Base-by-base conservation (phyloP, 2,329 filamentous ascomycete genomes). In the Paramyrothecium roridum region DNA sequence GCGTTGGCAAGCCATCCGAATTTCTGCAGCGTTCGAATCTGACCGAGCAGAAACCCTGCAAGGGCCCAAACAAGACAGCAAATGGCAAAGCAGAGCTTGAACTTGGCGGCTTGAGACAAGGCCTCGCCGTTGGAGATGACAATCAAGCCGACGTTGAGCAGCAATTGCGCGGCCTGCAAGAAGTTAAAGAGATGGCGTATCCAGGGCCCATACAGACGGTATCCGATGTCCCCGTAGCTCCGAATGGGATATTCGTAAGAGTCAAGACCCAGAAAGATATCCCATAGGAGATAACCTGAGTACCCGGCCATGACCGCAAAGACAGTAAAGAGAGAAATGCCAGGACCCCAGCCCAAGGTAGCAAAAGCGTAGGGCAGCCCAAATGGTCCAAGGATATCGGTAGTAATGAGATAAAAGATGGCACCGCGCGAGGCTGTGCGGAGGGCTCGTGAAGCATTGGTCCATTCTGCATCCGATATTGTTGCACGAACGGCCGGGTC, bases 1-100 rank as follows among this genome's bases (percentile, higher is more conserved):
- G 78, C 61, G 57, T 83, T 84, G 16, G 82, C 80, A 1, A 85
- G 65, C 76, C 79, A 84, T 4, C 79, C 78, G 52, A 81, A 80
- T 11, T 72, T 69, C 61, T 81, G 76, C 34, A 86, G 70, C 0
- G 80, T 84, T 8, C 83, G 74, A 48, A 86, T 79, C 60, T 84
- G 82, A 3, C 80, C 80, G 3, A 84, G 58, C 11, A 82, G 26
- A 55, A 83, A 80, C 17, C 83, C 82, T 8, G 71, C 72, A 12
- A 77, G 61, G 51, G 76, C 74, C 60, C 80, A 82, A 17, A 84
- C 69, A 20, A 83, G 62, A 13, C 76, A 74, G 60, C 80, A 83
- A 10, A 78, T 74, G 45, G 77, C 72, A 64, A 80, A 85, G 69
- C 81, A 85, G 12, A 84, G 65, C 0, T 68, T 70, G 52, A 73